Evolutionary conservation across 169 alveolate genomes (phyloP), one percentile per base, ranked within the genome.

Genomic region (Amoebophrya sp.): DNA sequence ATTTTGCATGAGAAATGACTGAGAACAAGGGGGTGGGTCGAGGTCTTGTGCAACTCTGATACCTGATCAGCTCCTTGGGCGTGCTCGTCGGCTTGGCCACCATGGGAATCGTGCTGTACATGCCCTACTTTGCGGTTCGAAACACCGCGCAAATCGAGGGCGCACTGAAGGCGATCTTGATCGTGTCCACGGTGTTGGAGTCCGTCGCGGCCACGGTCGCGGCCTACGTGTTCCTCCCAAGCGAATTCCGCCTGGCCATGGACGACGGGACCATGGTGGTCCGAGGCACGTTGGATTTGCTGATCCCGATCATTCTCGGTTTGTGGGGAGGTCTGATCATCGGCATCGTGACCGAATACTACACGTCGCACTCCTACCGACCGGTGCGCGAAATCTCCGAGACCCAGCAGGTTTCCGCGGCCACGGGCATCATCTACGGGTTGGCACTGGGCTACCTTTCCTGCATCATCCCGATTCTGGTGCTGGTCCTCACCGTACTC

Each of bases 371-470:
- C 89, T 92, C 97, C 29, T 96, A 94, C 94, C 83, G 92, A 25
- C 97, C 98, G 23, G 98, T 97, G 40, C 94, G 95, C 94, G 97
- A 96, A 83, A 96, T 97, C 35, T 94, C 98, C 12, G 94, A 94
- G 89, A 89, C 97, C 38, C 97, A 96, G 94, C 95, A 91, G 90
- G 92, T 95, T 33, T 96, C 97, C 83, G 97, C 97, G n/a, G 98
- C 98, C 23, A 96, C 97, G n/a, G 97, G 97, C 77, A 96, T 96
- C 89, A 96, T 96, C 77, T 95, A 95, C 90, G 98, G 98, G 35
- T 93, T 97, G 40, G 97, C 98, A 23, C 93, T 97, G 77, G 99
- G 99, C 41, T 96, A 96, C 95, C 90, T 94, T 88, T 95, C 98
- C 89, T 95, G 97, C 66, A 95, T 96, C 93, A 92, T 96, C 91